Evolutionary conservation across 2,329 filamentous ascomycete genomes (phyloP), one percentile per base, ranked within the genome.

Genomic region (Fusarium tjaetaba): DNA sequence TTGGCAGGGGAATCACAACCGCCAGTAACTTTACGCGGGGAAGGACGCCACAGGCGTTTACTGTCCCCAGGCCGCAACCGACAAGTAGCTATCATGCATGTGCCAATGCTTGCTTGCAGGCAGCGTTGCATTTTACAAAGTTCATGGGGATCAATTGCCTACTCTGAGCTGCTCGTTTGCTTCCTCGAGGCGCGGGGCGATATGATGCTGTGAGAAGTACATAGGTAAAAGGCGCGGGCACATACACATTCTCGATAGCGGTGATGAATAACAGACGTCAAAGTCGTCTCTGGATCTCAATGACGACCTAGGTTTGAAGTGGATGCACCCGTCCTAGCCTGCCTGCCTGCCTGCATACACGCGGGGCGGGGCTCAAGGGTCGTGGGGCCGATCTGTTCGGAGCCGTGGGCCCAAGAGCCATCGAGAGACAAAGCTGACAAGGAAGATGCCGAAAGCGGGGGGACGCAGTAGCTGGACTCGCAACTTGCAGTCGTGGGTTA

Each of bases 1-100:
- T 65, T 67, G 71, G 71, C 71, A 73, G 71, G 71, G 71, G 71
- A 68, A 69, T 74, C 61, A 72, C 59, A 51, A 62, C 64, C 68
- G 56, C 59, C 68, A 71, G 68, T 71, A 58, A 58, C 32, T 46
- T 55, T 57, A 52, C 63, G 61, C 68, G 71, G 68, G 61, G 67
- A 62, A 68, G 61, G 28, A 55, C 62, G 70, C 70, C 70, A 72
- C 46, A 49, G 51, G 68, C 53, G 60, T 70, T 68, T 45, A 63
- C 43, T 49, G 24, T 42, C 53, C 52, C 56, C 51, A 61, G 38
- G 42, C 52, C 46, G 68, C 52, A 68, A 48, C 55, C 61, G 26
- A 59, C 34, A 34, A 32, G 46, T 53, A n/a, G 30, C 45, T 62
- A 68, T 58, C 53, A 62, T 63, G 56, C 61, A 71, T 67, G 39